Percentiles rank a stretch among this genome's conserved stretches.
phyloP scores from a whole-genome alignment of 257 asterid genomes.

The Nicotiana tomentosiformis region DNA sequence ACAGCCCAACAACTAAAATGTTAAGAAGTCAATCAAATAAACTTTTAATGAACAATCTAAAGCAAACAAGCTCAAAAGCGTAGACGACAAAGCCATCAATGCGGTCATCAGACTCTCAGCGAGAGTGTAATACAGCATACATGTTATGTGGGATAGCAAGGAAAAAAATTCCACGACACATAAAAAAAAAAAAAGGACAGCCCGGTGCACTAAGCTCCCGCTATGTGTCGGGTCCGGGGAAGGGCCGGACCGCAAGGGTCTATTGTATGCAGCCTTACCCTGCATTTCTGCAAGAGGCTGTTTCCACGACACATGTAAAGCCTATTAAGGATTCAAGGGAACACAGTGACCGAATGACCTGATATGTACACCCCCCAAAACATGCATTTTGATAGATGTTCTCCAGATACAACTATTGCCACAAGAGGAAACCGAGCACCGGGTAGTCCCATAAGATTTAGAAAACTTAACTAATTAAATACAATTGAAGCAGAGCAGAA shows the following conservation, averaged over 20 bases:
- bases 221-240: no score
- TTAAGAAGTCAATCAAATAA: neutral
- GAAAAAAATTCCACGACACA: neutral
- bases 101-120: neutral
- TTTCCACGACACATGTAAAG: neutral
- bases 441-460: no score
- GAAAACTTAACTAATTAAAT: no score
- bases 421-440: no score
- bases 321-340: neutral
- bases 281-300: no score
- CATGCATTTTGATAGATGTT: neutral
- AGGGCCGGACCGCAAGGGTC: no score
- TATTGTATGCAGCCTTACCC: no score
- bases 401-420: neutral
- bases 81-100: neutral
- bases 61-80: neutral
- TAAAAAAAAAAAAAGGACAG: no score
- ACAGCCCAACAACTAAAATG: neutral
- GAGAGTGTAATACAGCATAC: neutral
- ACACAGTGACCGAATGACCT: neutral
- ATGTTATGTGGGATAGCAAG: neutral
- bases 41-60: neutral
- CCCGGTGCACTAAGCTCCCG: no score
- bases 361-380: neutral
- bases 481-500: no score